Evolutionary conservation across 1,284 basidiomycete genomes (phyloP), one percentile per base, ranked within the genome.

Genomic region (Amylostereum areolatum): DNA sequence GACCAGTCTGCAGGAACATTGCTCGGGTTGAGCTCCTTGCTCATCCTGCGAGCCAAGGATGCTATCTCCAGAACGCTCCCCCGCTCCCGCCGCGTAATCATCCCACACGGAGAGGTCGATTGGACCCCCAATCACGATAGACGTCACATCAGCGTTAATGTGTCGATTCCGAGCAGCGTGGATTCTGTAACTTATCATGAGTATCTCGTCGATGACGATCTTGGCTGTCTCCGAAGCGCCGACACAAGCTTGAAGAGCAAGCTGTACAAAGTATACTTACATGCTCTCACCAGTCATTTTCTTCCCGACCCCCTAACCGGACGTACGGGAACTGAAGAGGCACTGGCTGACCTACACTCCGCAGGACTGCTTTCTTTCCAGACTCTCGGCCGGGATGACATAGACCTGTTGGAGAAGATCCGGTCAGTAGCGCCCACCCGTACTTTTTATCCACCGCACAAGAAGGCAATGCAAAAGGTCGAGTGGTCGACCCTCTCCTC

Each of bases 271-370:
- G 62, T 68, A 0, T 72, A 73, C 44, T 62, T 80, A 10, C 78
- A 80, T 37, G 72, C 73, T 2, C 44, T 73, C 4, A 77, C 72
- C 0, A 68, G 67, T 30, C 60, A 69, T 32, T 66, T 64, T 30
- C 62, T 73, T 4, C 62, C 66, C 3, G 78, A 80, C 56, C 72
- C 71, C 0, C 59, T 81, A 6, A 74, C 71, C 0, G 57, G 66
- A 9, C 68, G 62, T 31, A 71, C 69, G 0, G 77, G 78, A 3
- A 71, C 67, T 1, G 69, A 76, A 46, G 69, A 77, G 46, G 77
- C 75, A 1, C 52, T 78, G 11, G 54, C 59, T 32, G 57, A 69
- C n/a, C 56, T 78, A 3, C 53, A 50, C 2, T 72, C 71, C 2
- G 65, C 72, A 2, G 51, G 59, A 5, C 71, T 62, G 29, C 59